Evolutionary conservation across 768 basidiomycete species (phyloP), one percentile per base, ranked within the genome.

Genomic region (Lactifluus volemus): DNA sequence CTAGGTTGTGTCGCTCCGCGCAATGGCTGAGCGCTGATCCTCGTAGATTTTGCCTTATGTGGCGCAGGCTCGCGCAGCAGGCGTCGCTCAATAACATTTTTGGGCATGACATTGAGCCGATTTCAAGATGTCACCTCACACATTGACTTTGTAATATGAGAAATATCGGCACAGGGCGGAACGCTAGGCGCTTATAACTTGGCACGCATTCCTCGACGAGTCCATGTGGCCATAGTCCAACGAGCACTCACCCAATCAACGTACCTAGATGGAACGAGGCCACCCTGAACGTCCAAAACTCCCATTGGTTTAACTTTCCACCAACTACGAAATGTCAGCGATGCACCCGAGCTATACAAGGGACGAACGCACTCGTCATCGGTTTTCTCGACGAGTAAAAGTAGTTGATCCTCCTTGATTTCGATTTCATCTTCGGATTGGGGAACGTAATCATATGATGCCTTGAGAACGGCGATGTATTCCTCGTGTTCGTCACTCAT

Each of bases 301-400:
- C 80, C 78, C 73, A 88, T 96, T 59, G 88, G 71, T 76, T 92
- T 94, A 58, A 94, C 93, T 72, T 85, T 96, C 92, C 93, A 96
- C 95, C 95, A 98, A 67, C 94, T 98, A 65, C 34, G 50, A 53
- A 38, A 3, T 21, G 36, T 59, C 53, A 63, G 59, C 45, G 65
- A 50, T 2, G 41, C n/a, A 21, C 25, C 29, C 19, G 15, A 55
- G 48, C 36, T 53, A 53, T 39, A 53, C 55, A 19, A 63, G 56
- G 53, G 58, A 45, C 70, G 69, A 25, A 59, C 61, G 85, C 83
- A 89, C 96, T 98, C 96, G 66, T 91, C 84, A 73, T 99, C 96
- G 53, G 85, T 83, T 69, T 83, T 84, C 71, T 98, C 93, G 50
- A 94, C 77, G 54, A 99, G 83, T 68, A 94, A 85, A 47, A 98